Evolutionary conservation across 192 early-diverging fungal genomes (phyloP), one percentile per base, ranked within the genome.

Genomic region (Linnemannia schmuckeri): DNA sequence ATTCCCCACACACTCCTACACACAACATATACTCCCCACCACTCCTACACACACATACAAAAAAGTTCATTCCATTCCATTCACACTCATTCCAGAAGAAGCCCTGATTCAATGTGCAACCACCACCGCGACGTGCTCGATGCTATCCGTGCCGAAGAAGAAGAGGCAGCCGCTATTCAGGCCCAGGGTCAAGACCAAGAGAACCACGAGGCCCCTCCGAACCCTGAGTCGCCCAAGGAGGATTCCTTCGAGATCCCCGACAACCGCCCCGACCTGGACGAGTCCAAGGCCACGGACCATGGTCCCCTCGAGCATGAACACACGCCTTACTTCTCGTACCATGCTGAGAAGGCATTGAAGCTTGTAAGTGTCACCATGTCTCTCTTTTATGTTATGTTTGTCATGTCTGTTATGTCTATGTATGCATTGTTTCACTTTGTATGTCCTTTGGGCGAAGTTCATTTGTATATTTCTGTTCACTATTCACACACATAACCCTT

Each of bases 311-410:
- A 73, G 44, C 84, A 81, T 42, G 84, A 77, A 20, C 70, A 87
- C 72, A 87, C 85, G n/a, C 85, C 85, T 22, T 87, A 78, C 49
- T 87, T 81, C 73, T 87, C 85, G 13, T 87, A 87, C 72, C 80
- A 87, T 38, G 73, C 75, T 2, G 85, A 87, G 79, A 87, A 81
- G 80, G 85, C 85, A 0, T 33, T 87, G 72, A 87, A 81, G 80
- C 55, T 87, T 70, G 85, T 87, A 80, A 63, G 80, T 85, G 52
- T 12, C 37, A 17, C 30, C n/a, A 24, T 35, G 2, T 52, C 35
- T 47, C 13, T 71, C 54, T 33, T 38, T 22, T 44, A 44, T 17
- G 37, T 22, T 33, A n/a, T n/a, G n/a, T n/a, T n/a, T n/a, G n/a
- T n/a, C n/a, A n/a, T n/a, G n/a, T n/a, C n/a, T 70, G 17, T 27